These are phyloP conservation scores for Morella rubra DNA, from an alignment of 306 rosid genomes.

Conservation along the genomic window DNA sequence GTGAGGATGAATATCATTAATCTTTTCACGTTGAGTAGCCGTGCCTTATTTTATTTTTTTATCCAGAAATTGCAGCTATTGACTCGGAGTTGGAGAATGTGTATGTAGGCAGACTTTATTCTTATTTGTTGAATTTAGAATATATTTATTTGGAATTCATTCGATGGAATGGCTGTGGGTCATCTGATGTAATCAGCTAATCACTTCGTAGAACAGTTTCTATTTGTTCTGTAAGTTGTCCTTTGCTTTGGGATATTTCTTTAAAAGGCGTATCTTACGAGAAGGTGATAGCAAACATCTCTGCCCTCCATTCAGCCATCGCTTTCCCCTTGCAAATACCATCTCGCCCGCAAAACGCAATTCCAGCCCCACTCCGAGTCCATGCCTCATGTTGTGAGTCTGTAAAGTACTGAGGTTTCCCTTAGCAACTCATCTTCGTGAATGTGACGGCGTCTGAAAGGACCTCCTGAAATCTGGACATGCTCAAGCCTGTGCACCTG, in stretches of 20 bases:
- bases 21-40: not conserved
- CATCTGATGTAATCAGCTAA: not conserved
- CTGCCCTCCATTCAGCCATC: too few relatives aligned
- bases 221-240: not conserved
- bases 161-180: not conserved
- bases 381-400: too few relatives aligned
- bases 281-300: not conserved
- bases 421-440: too few relatives aligned
- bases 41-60: conserved; percentile 5
- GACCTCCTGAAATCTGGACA: not conserved
- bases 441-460: too few relatives aligned
- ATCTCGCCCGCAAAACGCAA: too few relatives aligned
- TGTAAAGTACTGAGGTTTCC: too few relatives aligned
- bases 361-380: too few relatives aligned
- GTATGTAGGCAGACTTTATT: not conserved
- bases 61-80: not conserved
- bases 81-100: not conserved
- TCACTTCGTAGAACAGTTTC: too few relatives aligned
- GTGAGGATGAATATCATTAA: conserved; percentile 19
- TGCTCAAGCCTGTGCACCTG: not conserved
- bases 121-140: not conserved
- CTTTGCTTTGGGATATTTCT: not conserved
- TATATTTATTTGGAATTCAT: not conserved
- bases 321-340: too few relatives aligned
- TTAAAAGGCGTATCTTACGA: not conserved